Evolutionary conservation across 805 yeast genomes (phyloP), one percentile per base, ranked within the genome.

Genomic region (Barnettozyma wickerhamii): DNA sequence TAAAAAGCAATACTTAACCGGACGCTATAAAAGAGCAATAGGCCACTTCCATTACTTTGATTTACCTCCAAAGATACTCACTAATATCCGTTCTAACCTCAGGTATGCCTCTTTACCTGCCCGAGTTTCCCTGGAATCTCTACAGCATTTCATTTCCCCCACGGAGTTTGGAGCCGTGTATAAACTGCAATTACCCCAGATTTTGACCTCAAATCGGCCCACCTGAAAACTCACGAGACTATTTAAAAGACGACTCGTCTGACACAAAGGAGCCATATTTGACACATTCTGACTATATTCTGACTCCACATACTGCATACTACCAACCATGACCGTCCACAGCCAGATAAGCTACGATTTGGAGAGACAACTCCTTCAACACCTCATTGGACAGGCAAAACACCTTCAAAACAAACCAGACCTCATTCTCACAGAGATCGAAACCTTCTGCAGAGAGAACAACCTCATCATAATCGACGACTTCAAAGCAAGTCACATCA

Each of bases 381-480:
- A 19, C 30, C 31, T 51, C 6, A 35, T 40, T 12, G 27, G 46
- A 10, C 17, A 41, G 7, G 35, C 26, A 10, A 34, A 35, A 2
- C 14, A 38, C 7, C 41, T 52, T 7, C 41, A 43, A 24, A 36
- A 40, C 34, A 40, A 53, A 4, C 53, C 58, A 13, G 43, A 40
- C 19, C 38, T 35, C 3, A 37, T 52, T 7, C 23, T 52, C 10
- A 28, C 43, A 5, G 35, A 35, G 26, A 52, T 53, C 12, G 51
- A 50, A 23, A 34, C 28, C 5, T 50, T 38, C n/a, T 40, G 30
- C 6, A 10, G 10, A 19, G 28, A 30, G 14, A 30, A 35, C 23
- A 12, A 26, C 13, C 19, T 40, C 14, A n/a, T 17, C 12, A 19
- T 30, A 23, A 30, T 49, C 13, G 48, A 49, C 6, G 33, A 37